Evolutionary conservation across 2,329 filamentous ascomycete species (phyloP), one percentile per base, ranked within the genome.

Genomic region (Davidsoniella neocaledoniae): DNA sequence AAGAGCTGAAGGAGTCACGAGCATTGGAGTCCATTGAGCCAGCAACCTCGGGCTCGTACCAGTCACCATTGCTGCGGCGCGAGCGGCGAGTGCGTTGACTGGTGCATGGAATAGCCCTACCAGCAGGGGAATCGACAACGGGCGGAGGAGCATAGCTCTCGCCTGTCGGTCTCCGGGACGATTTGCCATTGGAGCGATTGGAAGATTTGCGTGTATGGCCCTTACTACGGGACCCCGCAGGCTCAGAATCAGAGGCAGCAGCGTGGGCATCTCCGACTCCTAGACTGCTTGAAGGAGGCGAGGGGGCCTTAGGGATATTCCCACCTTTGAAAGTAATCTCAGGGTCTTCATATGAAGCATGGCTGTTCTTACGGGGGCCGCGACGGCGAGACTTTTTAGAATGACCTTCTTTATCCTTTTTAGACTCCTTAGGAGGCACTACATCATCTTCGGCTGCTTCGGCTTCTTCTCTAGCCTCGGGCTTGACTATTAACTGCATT

Each of bases 1-100:
- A 33, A 17, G 36, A 16, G 2, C 42, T 49, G 17, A 53, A 49
- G 3, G 51, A 53, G 14, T 47, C 51, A 5, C 47, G 51, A 16
- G 46, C 38, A 29, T 53, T 47, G 14, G 51, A 53, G 9, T 47
- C 47, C 3, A 49, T 38, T 25, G 51, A 53, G 12, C 51, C 47
- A 14, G 42, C 17, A 14, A 19, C 38, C 7, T 48, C 51, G 19
- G 17, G 21, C 1, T 45, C 46, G 12, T 9, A 29, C 40, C 48
- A 49, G 2, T 52, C 50, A 16, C 45, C 36, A n/a, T 39, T 39
- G 17, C 46, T 49, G 8, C 37, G 43, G 17, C 51, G 47, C 14
- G 51, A 38, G 33, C 46, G 47, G 10, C 51, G 51, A 26, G 10
- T 17, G 9, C 51, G 38, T 16, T 53, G 42, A 36, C 26, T 33